Evolutionary conservation across 1,284 basidiomycete species (phyloP), one percentile per base, ranked within the genome.

Genomic region (Papiliotrema fonsecae): DNA sequence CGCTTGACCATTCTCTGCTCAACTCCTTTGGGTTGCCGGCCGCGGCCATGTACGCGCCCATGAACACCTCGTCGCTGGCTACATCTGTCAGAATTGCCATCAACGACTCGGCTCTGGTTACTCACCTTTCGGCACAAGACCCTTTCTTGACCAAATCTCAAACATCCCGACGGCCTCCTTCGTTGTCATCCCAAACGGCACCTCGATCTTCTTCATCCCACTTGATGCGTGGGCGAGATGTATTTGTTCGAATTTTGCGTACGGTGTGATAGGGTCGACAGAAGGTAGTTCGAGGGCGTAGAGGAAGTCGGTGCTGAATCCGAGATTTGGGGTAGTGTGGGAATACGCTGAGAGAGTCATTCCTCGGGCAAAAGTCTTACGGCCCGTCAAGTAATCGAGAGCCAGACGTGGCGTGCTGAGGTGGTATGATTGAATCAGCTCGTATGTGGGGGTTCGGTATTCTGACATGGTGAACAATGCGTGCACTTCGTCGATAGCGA

Each of bases 401-500:
- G 89, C 73, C 22, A 88, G 65, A 9, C 89, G 80, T 0, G 92
- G 88, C 19, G 89, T 73, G 9, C 86, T 85, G 3, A 97, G 78
- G 64, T 94, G 85, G 65, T 86, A 90, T 0, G 87, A 74, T 57
- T 86, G 82, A 49, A 97, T 81, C 6, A 75, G 62, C 10, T 78
- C 75, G 70, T 84, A 92, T 47, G 86, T 83, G 1, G 88, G 86
- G 51, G 90, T 84, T 35, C 84, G 81, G 76, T 96, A 97, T 18
- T 77, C 69, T 0, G 85, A 81, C 41, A 78, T 79, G 61, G 80
- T 76, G 68, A 88, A 93, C 28, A 96, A 75, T 0, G 86, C 79
- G 66, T 96, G 91, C 60, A 86, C 82, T 58, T 93, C 88, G 63
- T 97, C 93, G 1, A 96, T 74, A 0, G 89, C 91, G 25, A 94